A percentile compares a stretch with the other conserved stretches of the same genome.
Conservation (phyloP, 306 rosid genomes). For the Ochetophila trinervis region DNA sequence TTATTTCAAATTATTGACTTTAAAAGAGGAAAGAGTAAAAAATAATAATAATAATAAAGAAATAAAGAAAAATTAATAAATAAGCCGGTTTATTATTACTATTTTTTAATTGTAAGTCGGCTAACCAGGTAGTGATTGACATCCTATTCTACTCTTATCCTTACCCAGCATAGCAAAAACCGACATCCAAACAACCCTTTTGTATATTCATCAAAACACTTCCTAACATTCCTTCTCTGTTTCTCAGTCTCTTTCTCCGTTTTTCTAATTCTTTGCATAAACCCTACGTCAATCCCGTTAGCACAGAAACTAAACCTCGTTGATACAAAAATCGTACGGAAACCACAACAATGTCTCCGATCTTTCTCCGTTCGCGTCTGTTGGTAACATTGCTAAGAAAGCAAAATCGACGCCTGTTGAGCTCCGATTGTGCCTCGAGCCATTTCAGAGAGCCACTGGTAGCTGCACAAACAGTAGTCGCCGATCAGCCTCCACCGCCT, state of each 20-base stretch:
- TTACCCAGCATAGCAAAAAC: not conserved
- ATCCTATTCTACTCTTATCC: not conserved
- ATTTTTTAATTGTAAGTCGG: not conserved
- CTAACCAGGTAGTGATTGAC: not conserved
- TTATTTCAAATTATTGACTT: no score
- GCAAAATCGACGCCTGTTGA: slow-evolving; percentile 34
- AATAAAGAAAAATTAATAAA: no score
- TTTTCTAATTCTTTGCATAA: slow-evolving; percentile 14
- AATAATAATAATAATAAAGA: no score
- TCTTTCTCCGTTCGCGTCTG: slow-evolving; percentile 34
- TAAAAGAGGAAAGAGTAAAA: no score
- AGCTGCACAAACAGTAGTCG: slow-evolving; percentile 30
- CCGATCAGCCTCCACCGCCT: slow-evolving; percentile 28
- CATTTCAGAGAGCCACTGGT: slow-evolving; percentile 42
- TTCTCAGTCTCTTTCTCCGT: not conserved
- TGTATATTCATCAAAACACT: not conserved
- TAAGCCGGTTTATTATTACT: no score
- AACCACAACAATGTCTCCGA: slow-evolving; percentile 27
- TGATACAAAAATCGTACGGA: slow-evolving; percentile 1
- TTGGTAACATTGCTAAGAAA: slow-evolving; percentile 16
- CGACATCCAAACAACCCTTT: slow-evolving; percentile 27
- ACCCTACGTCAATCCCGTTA: slow-evolving; percentile 34
- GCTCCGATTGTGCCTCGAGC: slow-evolving; percentile 40
- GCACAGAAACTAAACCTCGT: no score
- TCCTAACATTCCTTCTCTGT: not conserved